Base-by-base conservation (phyloP, 2,329 filamentous ascomycete species). In the Fusarium guadeloupense region DNA sequence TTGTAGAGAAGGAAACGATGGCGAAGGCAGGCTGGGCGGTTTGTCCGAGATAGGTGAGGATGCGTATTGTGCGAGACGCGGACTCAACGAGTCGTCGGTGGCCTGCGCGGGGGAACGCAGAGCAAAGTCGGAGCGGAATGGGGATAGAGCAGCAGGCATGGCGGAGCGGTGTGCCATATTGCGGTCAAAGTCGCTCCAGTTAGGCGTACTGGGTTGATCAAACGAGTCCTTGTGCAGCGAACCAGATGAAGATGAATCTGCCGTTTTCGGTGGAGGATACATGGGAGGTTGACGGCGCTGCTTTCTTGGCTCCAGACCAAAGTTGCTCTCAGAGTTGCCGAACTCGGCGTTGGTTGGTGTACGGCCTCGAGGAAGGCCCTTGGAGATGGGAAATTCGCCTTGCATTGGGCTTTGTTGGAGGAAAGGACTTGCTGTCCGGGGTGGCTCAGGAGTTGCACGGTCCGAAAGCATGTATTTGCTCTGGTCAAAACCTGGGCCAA, bases 341-440 rank as follows among this genome's bases (percentile, higher is more conserved):
- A 43, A 52, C 25, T 64, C 62, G 2, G 59, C 14, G 1, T 45
- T 37, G 6, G 57, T 57, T 2, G 67, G 69, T 17, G 58, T 67
- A n/a, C 75, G 72, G 2, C 75, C 75, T 21, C 76, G 68, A 2
- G 75, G 76, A 12, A 77, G 67, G 2, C 74, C 74, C 9, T 73
- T 76, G 25, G 67, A 69, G 6, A 72, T 41, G 3, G 75, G 74
- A 17, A 76, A 77, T 9, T 72, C 68, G 1, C 74, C 75, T 38
- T 72, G 73, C 34, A 74, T 70, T 0, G 69, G 66, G 4, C 57
- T 61, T 9, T 63, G 53, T 13, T 47, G 66, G 1, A 60, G 57
- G 21, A 73, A 71, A 1, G 74, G 72, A 26, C 74, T 76, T 34
- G 48, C 31, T 13, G 60, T 52, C 3, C 62, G 62, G 14, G 58